These are phyloP conservation scores for Myriosclerotinia duriaeana DNA, from an alignment of 2,329 filamentous ascomycete genomes.

Conservation along the genomic window DNA sequence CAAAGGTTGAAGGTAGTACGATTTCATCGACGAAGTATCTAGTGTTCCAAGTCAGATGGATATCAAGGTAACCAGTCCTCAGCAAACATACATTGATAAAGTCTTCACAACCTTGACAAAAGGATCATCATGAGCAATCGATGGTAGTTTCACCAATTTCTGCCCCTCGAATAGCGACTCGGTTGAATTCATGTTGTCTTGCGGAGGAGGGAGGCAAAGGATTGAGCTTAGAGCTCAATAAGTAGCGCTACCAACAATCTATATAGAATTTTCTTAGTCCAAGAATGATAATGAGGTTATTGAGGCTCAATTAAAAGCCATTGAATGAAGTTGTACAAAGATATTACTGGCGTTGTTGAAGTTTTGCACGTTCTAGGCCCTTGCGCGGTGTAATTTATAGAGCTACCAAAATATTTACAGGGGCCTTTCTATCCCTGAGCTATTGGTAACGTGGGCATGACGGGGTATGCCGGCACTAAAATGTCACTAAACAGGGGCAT, in stretches of 20 bases:
- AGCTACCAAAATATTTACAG: constrained; percentile 11
- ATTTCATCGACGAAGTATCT: constrained; percentile 65
- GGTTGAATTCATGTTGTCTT: background rate
- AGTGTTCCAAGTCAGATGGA: constrained; percentile 18
- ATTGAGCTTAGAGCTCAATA: background rate
- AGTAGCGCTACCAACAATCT: no score
- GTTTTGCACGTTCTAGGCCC: constrained; percentile 13
- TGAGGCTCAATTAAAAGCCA: background rate
- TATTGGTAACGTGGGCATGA: background rate
- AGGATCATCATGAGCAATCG: constrained; percentile 56
- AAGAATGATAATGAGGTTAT: background rate
- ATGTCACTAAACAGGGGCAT: constrained; percentile 13
- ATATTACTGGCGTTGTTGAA: background rate
- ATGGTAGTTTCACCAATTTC: constrained; percentile 46
- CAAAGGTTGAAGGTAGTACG: constrained; percentile 66
- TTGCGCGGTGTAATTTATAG: background rate
- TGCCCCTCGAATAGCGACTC: background rate
- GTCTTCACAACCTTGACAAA: constrained; percentile 67
- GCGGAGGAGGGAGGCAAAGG: background rate
- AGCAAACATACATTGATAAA: constrained; percentile 55
- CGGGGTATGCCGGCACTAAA: constrained; percentile 16
- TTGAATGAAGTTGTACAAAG: background rate
- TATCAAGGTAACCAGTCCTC: background rate
- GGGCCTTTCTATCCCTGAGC: background rate
- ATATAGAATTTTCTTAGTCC: background rate